A percentile compares a stretch with the other conserved stretches of the same genome.
These are phyloP conservation scores for Adiantum capillusveneris DNA, from an alignment of 75 land plant genomes.

Conservation along the genomic window DNA sequence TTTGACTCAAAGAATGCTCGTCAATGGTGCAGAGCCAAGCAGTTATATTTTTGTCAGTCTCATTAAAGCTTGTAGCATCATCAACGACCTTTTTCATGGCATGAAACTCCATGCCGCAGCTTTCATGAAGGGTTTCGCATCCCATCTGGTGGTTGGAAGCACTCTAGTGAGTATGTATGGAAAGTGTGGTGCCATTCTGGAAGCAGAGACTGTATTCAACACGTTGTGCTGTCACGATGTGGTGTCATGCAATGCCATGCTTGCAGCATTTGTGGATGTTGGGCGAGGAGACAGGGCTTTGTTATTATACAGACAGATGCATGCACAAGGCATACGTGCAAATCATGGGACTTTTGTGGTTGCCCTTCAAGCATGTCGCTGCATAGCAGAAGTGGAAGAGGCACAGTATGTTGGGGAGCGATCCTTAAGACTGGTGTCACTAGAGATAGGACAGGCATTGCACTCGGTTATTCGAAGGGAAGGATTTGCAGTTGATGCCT, in stretches of 20 bases:
- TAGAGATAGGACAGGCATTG: slow-evolving; percentile 26
- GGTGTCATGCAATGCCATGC: slow-evolving; percentile 2
- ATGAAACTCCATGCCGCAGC: background rate
- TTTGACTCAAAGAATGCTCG: background rate
- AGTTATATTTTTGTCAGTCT: background rate
- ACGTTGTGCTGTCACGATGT: background rate
- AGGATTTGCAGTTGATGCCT: slow-evolving; percentile 5
- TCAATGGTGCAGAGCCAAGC: background rate
- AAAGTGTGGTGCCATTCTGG: background rate
- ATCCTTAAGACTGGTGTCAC: background rate
- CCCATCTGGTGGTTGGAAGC: slow-evolving; percentile 1
- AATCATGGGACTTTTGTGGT: slow-evolving; percentile 3
- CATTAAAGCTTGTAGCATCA: slow-evolving; percentile 1
- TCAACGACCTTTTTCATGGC: background rate
- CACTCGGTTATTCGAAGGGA: slow-evolving; percentile 31
- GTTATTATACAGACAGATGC: background rate
- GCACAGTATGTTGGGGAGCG: background rate
- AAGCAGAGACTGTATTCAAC: background rate
- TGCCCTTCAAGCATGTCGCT: slow-evolving; percentile 4
- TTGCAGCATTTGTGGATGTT: background rate
- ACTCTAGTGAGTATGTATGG: slow-evolving; percentile 3
- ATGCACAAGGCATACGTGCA: slow-evolving; percentile 1
- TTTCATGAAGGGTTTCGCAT: background rate
- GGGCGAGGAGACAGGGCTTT: background rate
- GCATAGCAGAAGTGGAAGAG: slow-evolving; percentile 1